Evolutionary conservation across 768 basidiomycete species (phyloP), one percentile per base, ranked within the genome.

Genomic region (Strobilomyces echinocephalus): DNA sequence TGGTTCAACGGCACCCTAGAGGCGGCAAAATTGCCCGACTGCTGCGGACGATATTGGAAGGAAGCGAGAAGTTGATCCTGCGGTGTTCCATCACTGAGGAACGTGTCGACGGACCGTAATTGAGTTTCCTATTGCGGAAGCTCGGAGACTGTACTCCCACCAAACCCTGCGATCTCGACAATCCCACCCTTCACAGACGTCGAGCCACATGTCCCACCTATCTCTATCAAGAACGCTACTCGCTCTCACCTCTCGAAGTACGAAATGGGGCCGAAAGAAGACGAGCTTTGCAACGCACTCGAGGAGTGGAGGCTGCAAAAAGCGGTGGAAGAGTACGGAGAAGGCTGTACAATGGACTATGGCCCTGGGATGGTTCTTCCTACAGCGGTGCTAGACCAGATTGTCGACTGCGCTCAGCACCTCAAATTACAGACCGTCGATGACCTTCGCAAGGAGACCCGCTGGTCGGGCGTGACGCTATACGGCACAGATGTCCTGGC

Each of bases 21-120:
- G 33, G 69, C 52, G 31, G 68, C 64, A 56, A 79, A 68, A 62
- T 77, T 78, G 43, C 70, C 68, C 44, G 72, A 65, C 58, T 69
- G 74, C 47, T 74, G 74, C 6, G 69, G 64, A 33, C 78, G 74
- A 59, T 77, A 77, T 56, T 73, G 71, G 40, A 24, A 24, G 24
- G 24, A 24, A 24, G 24, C 24, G 24, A n/a, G n/a, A 24, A 24
- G 2, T 24, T 24, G 24, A 4, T 24, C 24, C 24, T 24, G 24
- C 24, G n/a, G n/a, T n/a, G n/a, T n/a, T n/a, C n/a, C n/a, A n/a
- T n/a, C n/a, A n/a, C n/a, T n/a, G n/a, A n/a, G n/a, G n/a, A n/a
- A n/a, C n/a, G n/a, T n/a, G n/a, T n/a, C n/a, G n/a, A n/a, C n/a
- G n/a, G n/a, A n/a, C n/a, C n/a, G n/a, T n/a, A n/a, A n/a, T n/a